A percentile compares a stretch with the other conserved stretches of the same genome.
Conservation (phyloP, 176 grass and related monocot genomes). For the Eleusine indica region DNA sequence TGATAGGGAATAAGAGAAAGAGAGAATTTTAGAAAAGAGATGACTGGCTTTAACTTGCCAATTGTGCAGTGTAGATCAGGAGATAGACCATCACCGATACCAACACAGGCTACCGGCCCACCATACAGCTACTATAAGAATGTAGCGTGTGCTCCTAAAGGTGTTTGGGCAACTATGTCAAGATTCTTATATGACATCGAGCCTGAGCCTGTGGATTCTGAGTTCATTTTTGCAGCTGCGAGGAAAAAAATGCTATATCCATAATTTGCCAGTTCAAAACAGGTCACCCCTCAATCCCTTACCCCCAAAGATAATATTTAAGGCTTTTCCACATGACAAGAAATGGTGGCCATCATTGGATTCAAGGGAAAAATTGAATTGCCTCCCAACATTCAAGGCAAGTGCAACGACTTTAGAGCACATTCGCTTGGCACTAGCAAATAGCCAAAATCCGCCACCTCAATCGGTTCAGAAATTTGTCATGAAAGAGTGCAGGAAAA, state of each 20-base stretch:
- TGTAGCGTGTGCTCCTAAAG: conserved; percentile 69
- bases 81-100: too few species aligned
- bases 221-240: conserved; percentile 48
- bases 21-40: conserved; percentile 1
- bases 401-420: not conserved
- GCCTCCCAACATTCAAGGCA: too few species aligned
- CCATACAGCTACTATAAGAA: conserved; percentile 49
- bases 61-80: too few species aligned
- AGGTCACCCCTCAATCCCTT: too few species aligned
- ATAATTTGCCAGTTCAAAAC: conserved; percentile 61
- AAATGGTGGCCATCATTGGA: conserved; percentile 55
- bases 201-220: conserved; percentile 73
- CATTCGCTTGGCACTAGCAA: not conserved
- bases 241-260: conserved; percentile 79
- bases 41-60: too few species aligned
- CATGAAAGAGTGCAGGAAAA: not conserved
- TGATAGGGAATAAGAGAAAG: not conserved
- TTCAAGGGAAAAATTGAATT: too few species aligned
- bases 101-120: conserved; percentile 44
- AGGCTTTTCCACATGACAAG: conserved; percentile 55
- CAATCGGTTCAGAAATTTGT: not conserved
- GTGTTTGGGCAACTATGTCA: conserved; percentile 61
- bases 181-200: conserved; percentile 57
- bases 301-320: not conserved
- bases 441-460: not conserved